Base-by-base conservation (phyloP, 108 stramenopile genomes). In the Parietichytrium sp. region DNA sequence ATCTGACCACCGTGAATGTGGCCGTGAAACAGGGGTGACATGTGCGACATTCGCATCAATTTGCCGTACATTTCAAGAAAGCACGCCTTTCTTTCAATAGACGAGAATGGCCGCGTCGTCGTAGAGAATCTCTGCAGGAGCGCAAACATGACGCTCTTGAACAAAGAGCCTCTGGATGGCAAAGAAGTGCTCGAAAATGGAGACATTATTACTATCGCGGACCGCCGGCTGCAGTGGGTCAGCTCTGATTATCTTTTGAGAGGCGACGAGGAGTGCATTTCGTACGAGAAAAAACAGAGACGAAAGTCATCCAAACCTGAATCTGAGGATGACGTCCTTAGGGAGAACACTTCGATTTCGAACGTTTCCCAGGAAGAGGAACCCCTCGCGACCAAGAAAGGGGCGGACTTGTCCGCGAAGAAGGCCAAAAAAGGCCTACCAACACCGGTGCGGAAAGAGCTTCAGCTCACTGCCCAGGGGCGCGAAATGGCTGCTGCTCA, bases 111-210 rank as follows among this genome's bases (percentile, higher is more conserved):
- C 61, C 36, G 45, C 61, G 42, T 72, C 20, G 36, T 42, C 6
- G 45, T 72, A 42, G 38, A 25, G 6, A 72, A 72, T 42, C 61
- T 72, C 61, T n/a, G 38, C 61, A 72, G 45, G 61, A 16, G 42
- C 38, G n/a, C n/a, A n/a, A 72, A 72, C 61, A 72, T 72, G 61
- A 72, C 61, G 10, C 36, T 72, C 38, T 33, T 72, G 38, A 72
- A 72, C 61, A 72, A 20, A 33, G 42, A n/a, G 1, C 38, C 12
- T 42, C 38, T 72, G 38, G 61, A 72, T 2, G 61, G 45, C 42
- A 42, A 72, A 42, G 20, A 23, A 33, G 20, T 27, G 15, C 61
- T 72, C 15, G 42, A 16, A n/a, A 45, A 33, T 27, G 61, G 61
- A 8, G 61, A 72, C 42, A 42, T 72, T 15, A 38, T 72, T 7